A percentile compares a stretch with the other conserved stretches of the same genome.
These are phyloP conservation scores for Chaetomium sp. DNA, from an alignment of 2,329 filamentous ascomycete species.

Conservation along the genomic window DNA sequence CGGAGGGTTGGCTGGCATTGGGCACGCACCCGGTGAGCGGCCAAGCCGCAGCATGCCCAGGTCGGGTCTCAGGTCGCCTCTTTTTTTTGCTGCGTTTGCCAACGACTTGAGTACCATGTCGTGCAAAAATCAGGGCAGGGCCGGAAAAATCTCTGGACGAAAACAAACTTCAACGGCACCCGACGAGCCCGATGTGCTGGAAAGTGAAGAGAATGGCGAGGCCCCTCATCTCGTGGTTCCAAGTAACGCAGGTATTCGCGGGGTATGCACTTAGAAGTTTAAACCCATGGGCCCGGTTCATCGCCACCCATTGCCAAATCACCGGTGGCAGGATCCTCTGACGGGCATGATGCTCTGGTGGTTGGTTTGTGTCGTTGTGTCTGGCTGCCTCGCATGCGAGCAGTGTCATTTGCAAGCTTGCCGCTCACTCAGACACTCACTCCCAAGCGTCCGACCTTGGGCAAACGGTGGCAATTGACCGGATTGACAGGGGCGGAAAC, in stretches of 20 bases:
- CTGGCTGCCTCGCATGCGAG: not conserved
- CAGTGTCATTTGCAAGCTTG: not conserved
- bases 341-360: not conserved
- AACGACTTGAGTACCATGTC: not conserved
- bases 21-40: constrained; percentile 18
- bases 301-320: constrained; percentile 24
- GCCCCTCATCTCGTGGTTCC: not conserved
- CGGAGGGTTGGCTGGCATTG: constrained; percentile 19
- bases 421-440: too few species aligned
- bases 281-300: not conserved
- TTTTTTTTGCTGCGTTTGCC: constrained; percentile 2
- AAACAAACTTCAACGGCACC: not conserved
- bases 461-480: not conserved
- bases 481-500: constrained; percentile 4
- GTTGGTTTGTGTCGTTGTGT: not conserved
- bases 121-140: not conserved
- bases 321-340: constrained; percentile 13
- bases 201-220: not conserved
- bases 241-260: not conserved
- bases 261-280: not conserved
- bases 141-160: not conserved
- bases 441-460: not conserved
- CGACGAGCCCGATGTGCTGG: not conserved
- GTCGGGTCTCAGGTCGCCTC: constrained; percentile 8
- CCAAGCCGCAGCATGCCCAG: not conserved